Base-by-base conservation (phyloP, 805 yeast genomes). In the Candida montana region DNA sequence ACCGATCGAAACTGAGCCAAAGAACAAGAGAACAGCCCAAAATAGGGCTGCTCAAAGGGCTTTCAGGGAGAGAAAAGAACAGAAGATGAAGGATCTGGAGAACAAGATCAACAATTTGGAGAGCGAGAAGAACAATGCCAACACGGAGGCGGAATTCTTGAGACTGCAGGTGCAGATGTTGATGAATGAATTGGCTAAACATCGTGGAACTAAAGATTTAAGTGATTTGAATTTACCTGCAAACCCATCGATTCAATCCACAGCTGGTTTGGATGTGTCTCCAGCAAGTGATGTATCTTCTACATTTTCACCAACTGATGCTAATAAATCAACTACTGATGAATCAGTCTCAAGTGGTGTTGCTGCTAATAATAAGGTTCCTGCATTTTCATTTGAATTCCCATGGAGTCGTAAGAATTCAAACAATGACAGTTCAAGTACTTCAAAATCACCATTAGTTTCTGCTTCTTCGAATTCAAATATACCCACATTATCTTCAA, bases 31-130 rank as follows among this genome's bases (percentile, higher is more conserved):
- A 53, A 88, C 95, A 13, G 97, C 97, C 2, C 98, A 93, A 65
- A 91, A 93, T 62, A 75, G 98, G 54, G 97, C 97, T 3, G 98
- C 98, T n/a, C 99, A 93, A 64, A 72, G 98, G 41, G 98, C 98
- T 7, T 91, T 88, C 64, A 72, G 98, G 43, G 98, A 93, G 64
- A 77, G 98, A 46, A 91, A 91, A 61, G 98, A 91, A 62, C 73
- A 72, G 38, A 87, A 85, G 57, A 75, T 93, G 80, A 77, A 79
- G 57, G 95, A 88, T 49, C 70, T 91, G 47, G 96, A 90, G 59
- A 80, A 79, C 35, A 81, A 85, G 52, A 95, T 91, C 12, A 63
- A 71, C 38, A 61, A 67, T 50, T 71, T 91, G 50, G 96, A 93
- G 61, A 74, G 74, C 48, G 84, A 81, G 50, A 81, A 82, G 44